phyloP scores from a whole-genome alignment of 2,329 filamentous ascomycete species.

The Aureobasidium mangrovei region DNA sequence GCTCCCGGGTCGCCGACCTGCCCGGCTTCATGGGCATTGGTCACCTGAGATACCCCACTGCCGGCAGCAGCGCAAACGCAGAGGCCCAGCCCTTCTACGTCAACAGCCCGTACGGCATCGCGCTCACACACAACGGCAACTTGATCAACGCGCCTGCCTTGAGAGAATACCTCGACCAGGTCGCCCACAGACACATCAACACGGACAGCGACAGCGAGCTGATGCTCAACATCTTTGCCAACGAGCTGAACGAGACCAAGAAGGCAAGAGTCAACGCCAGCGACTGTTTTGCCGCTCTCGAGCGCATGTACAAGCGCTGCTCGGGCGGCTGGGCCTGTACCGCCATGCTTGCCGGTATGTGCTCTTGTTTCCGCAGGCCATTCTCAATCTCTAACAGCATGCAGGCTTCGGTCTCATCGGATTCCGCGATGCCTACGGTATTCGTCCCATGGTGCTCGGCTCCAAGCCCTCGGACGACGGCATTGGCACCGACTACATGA shows the following conservation, averaged over 20 bases:
- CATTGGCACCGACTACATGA: slow-evolving; percentile 69
- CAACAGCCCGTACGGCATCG: slow-evolving; percentile 75
- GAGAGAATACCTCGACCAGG: slow-evolving; percentile 62
- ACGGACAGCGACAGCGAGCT: slow-evolving; percentile 82
- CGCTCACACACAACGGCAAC: slow-evolving; percentile 79
- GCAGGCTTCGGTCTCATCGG: slow-evolving; percentile 67
- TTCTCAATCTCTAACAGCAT: slow-evolving; percentile 9
- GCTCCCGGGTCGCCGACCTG: slow-evolving; percentile 61
- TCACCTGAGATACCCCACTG: slow-evolving; percentile 83
- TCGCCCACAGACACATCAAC: slow-evolving; percentile 79
- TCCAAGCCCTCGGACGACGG: slow-evolving; percentile 59
- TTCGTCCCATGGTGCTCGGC: slow-evolving; percentile 73
- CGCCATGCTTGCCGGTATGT: slow-evolving; percentile 64
- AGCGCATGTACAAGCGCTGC: slow-evolving; percentile 63
- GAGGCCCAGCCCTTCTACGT: slow-evolving; percentile 92
- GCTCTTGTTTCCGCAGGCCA: not conserved
- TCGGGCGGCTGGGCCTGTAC: slow-evolving; percentile 72
- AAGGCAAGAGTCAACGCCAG: slow-evolving; percentile 72
- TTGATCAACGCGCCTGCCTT: slow-evolving; percentile 70
- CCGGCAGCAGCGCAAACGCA: slow-evolving; percentile 71
- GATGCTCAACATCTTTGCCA: slow-evolving; percentile 80
- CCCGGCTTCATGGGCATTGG: slow-evolving; percentile 81
- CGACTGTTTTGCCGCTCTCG: slow-evolving; percentile 65
- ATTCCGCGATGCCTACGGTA: slow-evolving; percentile 72
- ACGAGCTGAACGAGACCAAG: slow-evolving; percentile 69